Evolutionary conservation across 148 eudicot genomes (phyloP).

Genomic region (Camellia japonica): DNA sequence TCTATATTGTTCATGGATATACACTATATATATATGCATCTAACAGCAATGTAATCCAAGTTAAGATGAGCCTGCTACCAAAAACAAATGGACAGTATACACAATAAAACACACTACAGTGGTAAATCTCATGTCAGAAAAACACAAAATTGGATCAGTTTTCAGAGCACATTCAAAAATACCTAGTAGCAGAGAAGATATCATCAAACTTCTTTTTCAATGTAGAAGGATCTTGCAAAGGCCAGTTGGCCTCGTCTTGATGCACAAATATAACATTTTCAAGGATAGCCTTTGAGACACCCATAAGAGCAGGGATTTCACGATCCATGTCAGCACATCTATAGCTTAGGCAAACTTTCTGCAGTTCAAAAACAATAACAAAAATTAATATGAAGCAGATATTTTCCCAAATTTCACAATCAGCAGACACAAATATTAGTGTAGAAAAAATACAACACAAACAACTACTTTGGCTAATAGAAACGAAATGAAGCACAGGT

Average conservation of each 20-base stretch:
- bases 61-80: background rate
- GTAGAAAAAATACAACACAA: background rate
- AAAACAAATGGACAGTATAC: background rate
- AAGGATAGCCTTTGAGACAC: slow-evolving; percentile 91
- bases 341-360: slow-evolving; percentile 99
- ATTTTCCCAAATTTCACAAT: background rate
- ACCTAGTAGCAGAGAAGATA: slow-evolving; percentile 96
- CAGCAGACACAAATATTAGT: background rate
- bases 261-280: slow-evolving; percentile 99
- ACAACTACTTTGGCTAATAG: background rate
- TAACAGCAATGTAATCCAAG: background rate
- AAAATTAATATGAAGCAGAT: background rate
- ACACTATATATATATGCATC: background rate
- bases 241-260: slow-evolving; percentile 99
- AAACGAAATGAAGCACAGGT: background rate
- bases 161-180: background rate
- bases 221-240: slow-evolving; percentile 94
- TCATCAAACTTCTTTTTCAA: slow-evolving; percentile 98
- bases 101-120: background rate
- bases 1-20: background rate
- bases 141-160: background rate
- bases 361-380: slow-evolving; percentile 25
- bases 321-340: slow-evolving; percentile 99
- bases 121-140: background rate
- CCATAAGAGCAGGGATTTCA: slow-evolving; percentile 99